phyloP scores from a whole-genome alignment of 768 basidiomycete species.

The Boletus fagicola region DNA sequence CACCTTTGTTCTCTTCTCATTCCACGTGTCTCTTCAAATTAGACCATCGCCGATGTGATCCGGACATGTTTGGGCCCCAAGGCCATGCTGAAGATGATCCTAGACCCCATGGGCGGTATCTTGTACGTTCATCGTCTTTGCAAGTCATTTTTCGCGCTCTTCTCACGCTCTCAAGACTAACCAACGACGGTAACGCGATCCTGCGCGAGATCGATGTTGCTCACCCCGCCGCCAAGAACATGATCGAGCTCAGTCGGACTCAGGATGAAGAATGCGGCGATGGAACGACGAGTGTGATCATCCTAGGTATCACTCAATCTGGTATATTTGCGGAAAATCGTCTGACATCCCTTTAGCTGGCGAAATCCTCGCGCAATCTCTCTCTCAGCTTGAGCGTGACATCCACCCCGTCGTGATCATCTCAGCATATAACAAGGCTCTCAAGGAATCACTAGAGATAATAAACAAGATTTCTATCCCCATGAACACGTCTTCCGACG shows the following conservation, averaged over 20 bases:
- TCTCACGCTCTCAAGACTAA: slow-evolving; percentile 54
- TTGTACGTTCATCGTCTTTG: slow-evolving; percentile 50
- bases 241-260: slow-evolving; percentile 97
- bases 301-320: slow-evolving; percentile 65
- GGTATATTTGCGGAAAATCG: fast-evolving
- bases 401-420: slow-evolving; percentile 99
- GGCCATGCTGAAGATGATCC: slow-evolving; percentile 99
- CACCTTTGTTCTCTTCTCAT: not conserved
- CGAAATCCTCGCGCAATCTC: slow-evolving; percentile 94
- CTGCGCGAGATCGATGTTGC: slow-evolving; percentile 98
- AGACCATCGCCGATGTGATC: slow-evolving; percentile 99
- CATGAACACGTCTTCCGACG: slow-evolving; percentile 81
- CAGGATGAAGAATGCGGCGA: slow-evolving; percentile 99
- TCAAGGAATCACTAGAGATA: slow-evolving; percentile 87
- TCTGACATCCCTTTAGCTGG: slow-evolving; percentile 54
- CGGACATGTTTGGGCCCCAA: slow-evolving; percentile 96
- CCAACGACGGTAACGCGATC: slow-evolving; percentile 99
- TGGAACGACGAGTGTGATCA: slow-evolving; percentile 97
- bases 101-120: slow-evolving; percentile 99
- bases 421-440: slow-evolving; percentile 94
- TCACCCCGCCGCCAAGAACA: slow-evolving; percentile 98
- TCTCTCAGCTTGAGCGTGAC: slow-evolving; percentile 90
- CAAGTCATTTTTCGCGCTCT: not conserved
- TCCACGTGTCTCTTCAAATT: not conserved
- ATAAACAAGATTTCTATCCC: slow-evolving; percentile 86